Conservation (phyloP, 345 rosid species). For the Crucihimalaya himalaica region DNA sequence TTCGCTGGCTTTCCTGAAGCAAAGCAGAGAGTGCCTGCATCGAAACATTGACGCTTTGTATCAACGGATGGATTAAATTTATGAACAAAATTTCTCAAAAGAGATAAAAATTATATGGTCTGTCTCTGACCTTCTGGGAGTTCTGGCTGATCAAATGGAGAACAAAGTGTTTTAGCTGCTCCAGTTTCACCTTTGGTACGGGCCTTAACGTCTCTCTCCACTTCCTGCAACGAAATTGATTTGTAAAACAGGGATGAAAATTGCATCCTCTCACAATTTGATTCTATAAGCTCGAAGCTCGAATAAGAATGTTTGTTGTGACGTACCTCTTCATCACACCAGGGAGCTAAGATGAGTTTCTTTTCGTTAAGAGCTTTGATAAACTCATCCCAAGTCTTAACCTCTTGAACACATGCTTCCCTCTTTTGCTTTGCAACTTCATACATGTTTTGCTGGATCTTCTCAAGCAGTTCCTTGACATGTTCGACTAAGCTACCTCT, state of each 20-base stretch:
- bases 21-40: conserved; percentile 78
- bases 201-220: conserved; percentile 87
- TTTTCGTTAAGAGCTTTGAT: conserved; percentile 64
- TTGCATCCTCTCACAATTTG: not conserved
- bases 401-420: conserved; percentile 67
- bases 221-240: conserved; percentile 52
- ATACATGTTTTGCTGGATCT: conserved; percentile 68
- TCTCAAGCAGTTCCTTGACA: conserved; percentile 56
- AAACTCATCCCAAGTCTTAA: conserved; percentile 88
- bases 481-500: conserved; percentile 61
- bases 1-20: conserved; percentile 92
- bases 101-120: not conserved
- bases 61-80: not conserved
- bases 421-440: conserved; percentile 68
- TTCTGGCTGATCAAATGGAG: conserved; percentile 95
- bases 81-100: not conserved
- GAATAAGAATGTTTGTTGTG: not conserved
- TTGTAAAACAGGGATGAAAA: not conserved
- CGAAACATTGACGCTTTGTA: not conserved
- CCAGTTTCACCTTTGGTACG: conserved; percentile 92
- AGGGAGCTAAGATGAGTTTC: conserved; percentile 95
- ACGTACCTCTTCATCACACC: conserved; percentile 94
- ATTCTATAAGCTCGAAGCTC: conserved; percentile 1
- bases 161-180: conserved; percentile 90
- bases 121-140: conserved; percentile 44